phyloP scores from a whole-genome alignment of 495 filamentous ascomycete species.

The Trichoderma asperelloides region DNA sequence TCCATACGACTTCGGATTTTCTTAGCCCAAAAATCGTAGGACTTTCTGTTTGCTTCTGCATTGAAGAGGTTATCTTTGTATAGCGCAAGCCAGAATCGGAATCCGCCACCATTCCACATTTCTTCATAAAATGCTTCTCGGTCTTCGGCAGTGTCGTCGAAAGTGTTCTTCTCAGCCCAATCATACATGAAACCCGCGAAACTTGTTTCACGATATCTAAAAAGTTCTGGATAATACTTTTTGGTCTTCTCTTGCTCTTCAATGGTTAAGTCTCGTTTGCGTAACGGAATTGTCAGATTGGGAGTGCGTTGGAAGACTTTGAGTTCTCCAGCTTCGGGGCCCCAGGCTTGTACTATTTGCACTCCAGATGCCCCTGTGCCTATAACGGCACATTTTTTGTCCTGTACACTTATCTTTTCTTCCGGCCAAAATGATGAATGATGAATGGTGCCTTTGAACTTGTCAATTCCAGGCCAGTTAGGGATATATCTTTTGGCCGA shows the following conservation, averaged over 20 bases:
- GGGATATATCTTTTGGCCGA: slow-evolving; percentile 29
- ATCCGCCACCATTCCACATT: slow-evolving; percentile 40
- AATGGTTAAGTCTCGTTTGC: slow-evolving; percentile 25
- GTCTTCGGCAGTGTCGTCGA: slow-evolving; percentile 40
- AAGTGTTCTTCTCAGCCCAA: slow-evolving; percentile 29
- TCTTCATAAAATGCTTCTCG: slow-evolving; percentile 38
- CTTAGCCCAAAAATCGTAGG: slow-evolving; percentile 34
- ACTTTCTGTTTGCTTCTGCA: slow-evolving; percentile 35
- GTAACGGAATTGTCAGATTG: slow-evolving; percentile 46
- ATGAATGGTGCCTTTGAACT: slow-evolving; percentile 44
- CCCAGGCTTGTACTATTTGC: slow-evolving; percentile 44
- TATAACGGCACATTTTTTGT: slow-evolving; percentile 45
- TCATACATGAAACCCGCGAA: slow-evolving; percentile 41
- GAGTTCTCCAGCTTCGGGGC: slow-evolving; percentile 26
- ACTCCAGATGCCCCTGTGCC: slow-evolving; percentile 54
- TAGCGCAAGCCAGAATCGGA: slow-evolving; percentile 40
- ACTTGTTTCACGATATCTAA: slow-evolving; percentile 32
- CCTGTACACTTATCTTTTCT: slow-evolving; percentile 33
- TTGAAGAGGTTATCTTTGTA: slow-evolving; percentile 44
- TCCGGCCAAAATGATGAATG: slow-evolving; percentile 55
- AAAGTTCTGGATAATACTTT: slow-evolving; percentile 36
- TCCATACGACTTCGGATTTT: slow-evolving; percentile 36
- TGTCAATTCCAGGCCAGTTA: slow-evolving; percentile 41
- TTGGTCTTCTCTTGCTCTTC: slow-evolving; percentile 36
- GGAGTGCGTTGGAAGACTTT: slow-evolving; percentile 43